These are phyloP conservation scores for Daldinia grandis DNA, from an alignment of 495 filamentous ascomycete species.

Conservation along the genomic window DNA sequence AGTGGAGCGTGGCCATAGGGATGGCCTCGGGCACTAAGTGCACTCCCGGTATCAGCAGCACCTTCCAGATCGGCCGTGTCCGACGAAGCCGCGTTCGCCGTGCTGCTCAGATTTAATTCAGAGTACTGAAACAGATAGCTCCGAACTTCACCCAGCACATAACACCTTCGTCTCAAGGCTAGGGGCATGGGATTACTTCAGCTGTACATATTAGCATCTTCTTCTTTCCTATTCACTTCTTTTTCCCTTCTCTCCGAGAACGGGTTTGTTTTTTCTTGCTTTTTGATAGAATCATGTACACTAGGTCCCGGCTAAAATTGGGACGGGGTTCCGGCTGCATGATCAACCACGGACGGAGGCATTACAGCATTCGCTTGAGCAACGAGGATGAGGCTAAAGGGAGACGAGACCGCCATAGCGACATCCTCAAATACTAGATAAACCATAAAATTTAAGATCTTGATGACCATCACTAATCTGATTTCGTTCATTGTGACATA, in stretches of 20 bases:
- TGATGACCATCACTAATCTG: conserved; percentile 1
- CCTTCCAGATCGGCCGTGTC: conserved; percentile 48
- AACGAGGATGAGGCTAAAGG: background rate
- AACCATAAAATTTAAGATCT: conserved; percentile 1
- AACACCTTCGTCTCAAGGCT: background rate
- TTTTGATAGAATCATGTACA: conserved; percentile 16
- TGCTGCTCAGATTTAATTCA: background rate
- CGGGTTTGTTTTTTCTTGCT: background rate
- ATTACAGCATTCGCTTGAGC: conserved; percentile 7
- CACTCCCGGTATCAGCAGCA: conserved; percentile 57
- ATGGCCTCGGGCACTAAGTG: conserved; percentile 70
- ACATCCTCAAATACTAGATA: conserved; percentile 1
- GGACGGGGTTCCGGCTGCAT: conserved; percentile 1
- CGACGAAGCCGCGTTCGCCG: conserved; percentile 33
- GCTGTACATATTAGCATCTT: conserved; percentile 16
- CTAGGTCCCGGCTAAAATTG: background rate
- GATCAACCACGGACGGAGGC: background rate
- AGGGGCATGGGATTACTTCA: conserved; percentile 1
- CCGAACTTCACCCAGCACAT: background rate
- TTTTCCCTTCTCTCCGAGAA: background rate
- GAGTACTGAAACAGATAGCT: background rate
- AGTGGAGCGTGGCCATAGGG: conserved; percentile 62
- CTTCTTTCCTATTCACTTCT: conserved; percentile 8
- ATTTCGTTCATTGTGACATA: background rate
- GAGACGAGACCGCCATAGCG: conserved; percentile 8